Evolutionary conservation across 345 rosid genomes (phyloP), one percentile per base, ranked within the genome.

Genomic region (Raphanus raphanistrum): DNA sequence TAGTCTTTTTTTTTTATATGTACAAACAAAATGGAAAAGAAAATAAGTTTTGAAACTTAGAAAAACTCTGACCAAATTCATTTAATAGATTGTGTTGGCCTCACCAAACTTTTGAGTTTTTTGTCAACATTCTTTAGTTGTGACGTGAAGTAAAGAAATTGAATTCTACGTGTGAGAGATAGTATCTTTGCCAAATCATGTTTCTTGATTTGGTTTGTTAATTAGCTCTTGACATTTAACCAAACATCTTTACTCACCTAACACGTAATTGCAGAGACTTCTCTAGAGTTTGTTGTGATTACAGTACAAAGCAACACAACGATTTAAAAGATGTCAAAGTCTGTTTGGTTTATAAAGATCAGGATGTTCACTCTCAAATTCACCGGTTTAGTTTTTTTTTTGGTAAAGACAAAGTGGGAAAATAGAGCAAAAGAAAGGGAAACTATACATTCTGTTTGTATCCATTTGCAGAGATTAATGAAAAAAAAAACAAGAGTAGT

Each of bases 401-500:
- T 38, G 8, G 36, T 25, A 32, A 72, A 52, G 26, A 26, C 74
- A 60, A 15, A 1, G 50, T 25, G 26, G 29, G 17, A 27, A 25
- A 59, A 72, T 7, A 66, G 48, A 50, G 29, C 17, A 35, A 6
- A 32, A 3, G 2, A 26, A 55, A 9, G 27, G n/a, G 48, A 35
- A 80, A 70, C 82, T 80, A 74, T 80, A 80, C 82, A 80, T 75
- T 75, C 64, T 75, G 68, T 5, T 62, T 80, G 76, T 75, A 33
- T 73, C 48, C 15, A 68, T 43, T 75, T 75, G 79, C 68, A 75
- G 36, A 32, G 72, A 64, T 75, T 21, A 57, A 70, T 72, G 2
- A 2, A 28, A 28, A 28, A 28, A 67, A 73, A 67, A 72, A 69
- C 69, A 75, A 74, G 1, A 79, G 67, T 57, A 64, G 72, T 70